Evolutionary conservation across 2,329 filamentous ascomycete genomes (phyloP).

Genomic region (Neurospora sp.): DNA sequence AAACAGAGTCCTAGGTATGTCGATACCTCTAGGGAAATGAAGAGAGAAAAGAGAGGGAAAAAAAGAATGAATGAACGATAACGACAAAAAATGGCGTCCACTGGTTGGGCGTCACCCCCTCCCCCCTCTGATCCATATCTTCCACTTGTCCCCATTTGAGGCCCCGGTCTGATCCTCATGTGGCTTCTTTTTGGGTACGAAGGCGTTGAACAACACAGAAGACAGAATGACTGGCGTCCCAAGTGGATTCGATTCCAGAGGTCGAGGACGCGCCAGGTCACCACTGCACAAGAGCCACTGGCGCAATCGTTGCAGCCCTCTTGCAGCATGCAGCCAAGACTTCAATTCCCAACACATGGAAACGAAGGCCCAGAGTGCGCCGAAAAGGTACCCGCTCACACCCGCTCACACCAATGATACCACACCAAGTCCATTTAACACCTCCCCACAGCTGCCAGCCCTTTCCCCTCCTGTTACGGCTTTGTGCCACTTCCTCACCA

Average conservation of each 20-base stretch:
- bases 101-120: not conserved
- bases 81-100: not conserved
- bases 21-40: not conserved
- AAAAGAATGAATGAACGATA: not conserved
- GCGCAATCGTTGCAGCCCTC: not conserved
- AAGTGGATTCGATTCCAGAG: not conserved
- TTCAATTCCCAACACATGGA: not conserved
- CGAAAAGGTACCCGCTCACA: not conserved
- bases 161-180: not conserved
- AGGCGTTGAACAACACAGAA: not conserved
- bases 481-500: not conserved
- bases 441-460: not conserved
- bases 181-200: not conserved
- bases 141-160: not conserved
- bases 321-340: not conserved
- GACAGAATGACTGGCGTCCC: not conserved
- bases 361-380: not conserved
- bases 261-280: not conserved
- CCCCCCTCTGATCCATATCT: not conserved
- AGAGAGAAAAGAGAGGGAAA: not conserved
- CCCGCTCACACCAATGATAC: not conserved
- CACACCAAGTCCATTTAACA: not conserved
- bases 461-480: not conserved
- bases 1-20: not conserved
- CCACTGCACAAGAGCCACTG: not conserved